Percentiles rank a stretch among this genome's conserved stretches.
Conservation (phyloP, 805 yeast genomes). For the Candida ovalis region DNA sequence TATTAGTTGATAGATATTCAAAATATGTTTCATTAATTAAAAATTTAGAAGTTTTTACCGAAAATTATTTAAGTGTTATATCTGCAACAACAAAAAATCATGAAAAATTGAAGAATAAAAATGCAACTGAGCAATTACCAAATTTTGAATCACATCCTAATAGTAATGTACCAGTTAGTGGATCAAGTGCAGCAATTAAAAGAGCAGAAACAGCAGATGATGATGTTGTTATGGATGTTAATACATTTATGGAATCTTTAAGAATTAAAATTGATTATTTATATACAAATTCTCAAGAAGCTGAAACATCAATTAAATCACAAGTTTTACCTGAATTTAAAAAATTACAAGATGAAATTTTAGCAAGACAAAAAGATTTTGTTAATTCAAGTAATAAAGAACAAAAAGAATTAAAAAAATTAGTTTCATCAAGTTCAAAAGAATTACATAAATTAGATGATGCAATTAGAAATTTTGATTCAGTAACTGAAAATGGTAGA, state of each 20-base stretch:
- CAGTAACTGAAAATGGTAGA: constrained; percentile 11
- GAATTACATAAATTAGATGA: constrained; percentile 20
- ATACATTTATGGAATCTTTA: constrained; percentile 26
- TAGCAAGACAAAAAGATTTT: constrained; percentile 41
- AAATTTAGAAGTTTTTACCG: constrained; percentile 23
- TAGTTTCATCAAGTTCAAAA: constrained; percentile 32
- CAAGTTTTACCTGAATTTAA: constrained; percentile 43
- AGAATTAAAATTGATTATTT: constrained; percentile 29
- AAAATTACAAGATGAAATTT: constrained; percentile 36
- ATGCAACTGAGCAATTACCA: constrained; percentile 20
- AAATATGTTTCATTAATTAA: constrained; percentile 26
- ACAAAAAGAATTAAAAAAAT: constrained; percentile 36
- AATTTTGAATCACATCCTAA: constrained; percentile 29
- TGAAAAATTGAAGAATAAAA: constrained; percentile 23
- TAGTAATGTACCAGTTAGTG: constrained; percentile 22
- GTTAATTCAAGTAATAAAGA: constrained; percentile 33
- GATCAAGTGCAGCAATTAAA: constrained; percentile 16
- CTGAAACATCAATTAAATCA: constrained; percentile 35
- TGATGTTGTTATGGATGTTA: constrained; percentile 17
- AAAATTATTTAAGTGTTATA: constrained; percentile 24
- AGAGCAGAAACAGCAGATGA: constrained; percentile 3
- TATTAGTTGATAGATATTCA: constrained; percentile 25
- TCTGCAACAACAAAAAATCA: constrained; percentile 19
- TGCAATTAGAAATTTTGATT: constrained; percentile 20
- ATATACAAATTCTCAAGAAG: constrained; percentile 33